Evolutionary conservation across 2,329 filamentous ascomycete species (phyloP).

Genomic region (Paecilomyces dactylethromorphus): DNA sequence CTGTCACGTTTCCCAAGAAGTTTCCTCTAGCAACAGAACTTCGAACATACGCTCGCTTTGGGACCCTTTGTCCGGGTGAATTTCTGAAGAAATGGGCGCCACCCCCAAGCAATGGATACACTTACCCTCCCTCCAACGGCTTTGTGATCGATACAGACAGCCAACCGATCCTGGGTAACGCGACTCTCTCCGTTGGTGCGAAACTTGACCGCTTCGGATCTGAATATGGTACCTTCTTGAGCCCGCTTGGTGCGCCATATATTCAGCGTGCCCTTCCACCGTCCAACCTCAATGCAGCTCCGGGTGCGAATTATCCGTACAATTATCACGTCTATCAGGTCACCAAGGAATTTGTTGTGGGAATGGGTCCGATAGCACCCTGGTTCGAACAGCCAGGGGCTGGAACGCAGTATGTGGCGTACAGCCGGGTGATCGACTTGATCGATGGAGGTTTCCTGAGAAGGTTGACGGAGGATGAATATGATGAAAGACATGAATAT

Average conservation of each 20-base stretch:
- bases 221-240: conserved; percentile 39
- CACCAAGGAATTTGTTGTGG: conserved; percentile 30
- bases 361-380: conserved; percentile 41
- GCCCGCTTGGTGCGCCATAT: conserved; percentile 41
- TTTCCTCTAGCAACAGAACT: conserved; percentile 25
- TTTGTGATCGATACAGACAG: conserved; percentile 33
- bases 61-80: conserved; percentile 33
- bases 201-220: conserved; percentile 45
- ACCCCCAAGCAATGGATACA: conserved; percentile 10
- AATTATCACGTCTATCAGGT: conserved; percentile 47
- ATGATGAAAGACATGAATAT: conserved; percentile 16
- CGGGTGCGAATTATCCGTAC: conserved; percentile 32
- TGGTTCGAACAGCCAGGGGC: conserved; percentile 48
- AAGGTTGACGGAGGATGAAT: conserved; percentile 12
- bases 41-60: conserved; percentile 34
- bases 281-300: conserved; percentile 35
- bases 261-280: conserved; percentile 44
- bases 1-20: conserved; percentile 23
- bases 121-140: conserved; percentile 38
- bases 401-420: conserved; percentile 31
- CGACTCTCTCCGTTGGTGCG: conserved; percentile 35
- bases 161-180: conserved; percentile 34
- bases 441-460: conserved; percentile 27
- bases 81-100: conserved; percentile 20
- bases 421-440: conserved; percentile 22